Percentiles rank a stretch among this genome's conserved stretches.
Conservation (phyloP, 2,329 filamentous ascomycete genomes). For the Pseudogymnoascus sp. region DNA sequence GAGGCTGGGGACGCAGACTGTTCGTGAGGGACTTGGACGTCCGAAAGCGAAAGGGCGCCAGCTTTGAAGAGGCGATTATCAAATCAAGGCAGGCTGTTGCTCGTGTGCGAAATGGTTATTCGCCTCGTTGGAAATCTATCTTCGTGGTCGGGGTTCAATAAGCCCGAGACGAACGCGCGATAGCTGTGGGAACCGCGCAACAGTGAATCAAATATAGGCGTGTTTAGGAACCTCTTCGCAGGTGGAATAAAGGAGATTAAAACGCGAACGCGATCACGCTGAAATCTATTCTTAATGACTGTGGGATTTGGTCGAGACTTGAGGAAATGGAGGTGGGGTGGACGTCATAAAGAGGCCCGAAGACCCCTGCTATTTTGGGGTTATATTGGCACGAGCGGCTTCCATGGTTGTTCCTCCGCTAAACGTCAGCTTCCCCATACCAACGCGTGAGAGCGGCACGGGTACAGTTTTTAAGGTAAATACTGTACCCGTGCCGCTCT, state of each 20-base stretch:
- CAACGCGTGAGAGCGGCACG: too few relatives aligned
- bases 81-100: neutral
- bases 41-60: conserved; percentile 10
- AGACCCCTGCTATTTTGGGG: neutral
- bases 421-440: neutral
- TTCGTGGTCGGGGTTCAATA: neutral
- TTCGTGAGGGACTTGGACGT: conserved; percentile 7
- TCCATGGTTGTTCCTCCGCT: conserved; percentile 4
- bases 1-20: conserved; percentile 24
- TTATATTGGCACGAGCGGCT: neutral
- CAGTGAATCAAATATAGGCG: neutral
- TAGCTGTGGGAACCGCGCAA: neutral
- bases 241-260: neutral
- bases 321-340: neutral
- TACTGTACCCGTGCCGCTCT: neutral
- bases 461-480: too few relatives aligned
- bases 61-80: neutral
- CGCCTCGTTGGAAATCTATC: neutral
- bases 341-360: neutral
- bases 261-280: neutral
- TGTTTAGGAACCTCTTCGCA: neutral
- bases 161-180: neutral
- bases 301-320: neutral
- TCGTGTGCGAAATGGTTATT: neutral
- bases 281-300: neutral